Conservation (phyloP, 2,329 filamentous ascomycete genomes). For the Cytospora schulzeri region DNA sequence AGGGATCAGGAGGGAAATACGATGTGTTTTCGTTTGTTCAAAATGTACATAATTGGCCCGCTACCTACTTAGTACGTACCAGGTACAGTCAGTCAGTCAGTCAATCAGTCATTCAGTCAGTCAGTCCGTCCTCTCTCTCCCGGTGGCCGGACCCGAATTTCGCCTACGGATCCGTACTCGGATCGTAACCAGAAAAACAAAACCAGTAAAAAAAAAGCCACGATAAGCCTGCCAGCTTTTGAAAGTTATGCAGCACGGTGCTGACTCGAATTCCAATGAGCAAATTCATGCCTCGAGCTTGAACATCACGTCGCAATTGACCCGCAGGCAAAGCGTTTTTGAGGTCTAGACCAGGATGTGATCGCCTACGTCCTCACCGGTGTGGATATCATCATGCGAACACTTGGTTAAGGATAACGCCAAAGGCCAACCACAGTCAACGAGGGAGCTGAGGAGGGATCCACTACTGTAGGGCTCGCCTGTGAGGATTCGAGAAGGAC, state of each 20-base stretch:
- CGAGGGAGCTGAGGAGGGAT: background rate
- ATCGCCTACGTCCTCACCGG: slow-evolving; percentile 23
- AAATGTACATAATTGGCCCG: too few species aligned
- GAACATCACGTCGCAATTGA: background rate
- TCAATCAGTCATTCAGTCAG: too few species aligned
- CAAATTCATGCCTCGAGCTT: background rate
- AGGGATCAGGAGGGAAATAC: background rate
- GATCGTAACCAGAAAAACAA: too few species aligned
- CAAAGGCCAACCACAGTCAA: background rate
- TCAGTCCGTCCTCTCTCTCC: background rate
- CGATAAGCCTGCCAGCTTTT: background rate
- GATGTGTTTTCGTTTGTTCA: background rate
- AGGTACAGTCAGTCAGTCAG: too few species aligned
- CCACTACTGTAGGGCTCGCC: background rate
- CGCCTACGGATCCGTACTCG: background rate
- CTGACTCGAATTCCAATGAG: slow-evolving; percentile 2
- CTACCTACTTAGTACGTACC: too few species aligned
- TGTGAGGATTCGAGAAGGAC: background rate
- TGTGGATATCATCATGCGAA: slow-evolving; percentile 23
- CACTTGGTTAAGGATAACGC: slow-evolving; percentile 14
- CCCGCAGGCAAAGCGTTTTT: background rate
- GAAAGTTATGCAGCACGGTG: background rate
- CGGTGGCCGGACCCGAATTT: background rate
- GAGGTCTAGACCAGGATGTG: slow-evolving; percentile 14
- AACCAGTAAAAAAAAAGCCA: too few species aligned